phyloP scores from a whole-genome alignment of 306 rosid species.

The Mimosa pudica region DNA sequence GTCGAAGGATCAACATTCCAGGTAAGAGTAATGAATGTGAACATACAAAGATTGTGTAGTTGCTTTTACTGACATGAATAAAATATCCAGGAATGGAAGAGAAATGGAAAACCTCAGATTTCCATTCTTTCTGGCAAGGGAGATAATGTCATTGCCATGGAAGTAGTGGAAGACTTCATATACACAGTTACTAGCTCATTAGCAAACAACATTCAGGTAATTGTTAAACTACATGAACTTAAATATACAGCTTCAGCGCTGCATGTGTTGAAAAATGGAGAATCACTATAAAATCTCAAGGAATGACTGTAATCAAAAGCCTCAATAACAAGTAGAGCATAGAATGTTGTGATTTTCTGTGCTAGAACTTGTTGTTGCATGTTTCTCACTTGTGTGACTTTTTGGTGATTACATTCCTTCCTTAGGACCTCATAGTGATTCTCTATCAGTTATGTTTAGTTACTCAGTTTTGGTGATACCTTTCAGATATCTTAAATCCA shows the following conservation, averaged over 20 bases:
- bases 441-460: not conserved
- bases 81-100: constrained; percentile 69
- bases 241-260: constrained; percentile 21
- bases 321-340: too few species aligned
- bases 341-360: too few species aligned
- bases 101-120: constrained; percentile 53
- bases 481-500: not conserved
- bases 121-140: constrained; percentile 53
- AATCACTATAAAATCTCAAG: too few species aligned
- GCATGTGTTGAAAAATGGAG: not conserved
- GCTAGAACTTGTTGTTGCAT: too few species aligned
- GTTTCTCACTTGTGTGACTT: too few species aligned
- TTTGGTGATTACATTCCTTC: too few species aligned
- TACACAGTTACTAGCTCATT: constrained; percentile 68
- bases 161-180: constrained; percentile 74
- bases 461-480: not conserved
- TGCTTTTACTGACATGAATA: constrained; percentile 36
- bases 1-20: constrained; percentile 67
- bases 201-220: constrained; percentile 69
- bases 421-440: too few species aligned
- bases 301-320: too few species aligned
- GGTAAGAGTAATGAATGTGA: constrained; percentile 46
- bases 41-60: not conserved
- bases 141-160: constrained; percentile 60
- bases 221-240: not conserved